These are phyloP conservation scores for Fusarium euwallaceae DNA, from an alignment of 2,329 filamentous ascomycete genomes.

Conservation along the genomic window DNA sequence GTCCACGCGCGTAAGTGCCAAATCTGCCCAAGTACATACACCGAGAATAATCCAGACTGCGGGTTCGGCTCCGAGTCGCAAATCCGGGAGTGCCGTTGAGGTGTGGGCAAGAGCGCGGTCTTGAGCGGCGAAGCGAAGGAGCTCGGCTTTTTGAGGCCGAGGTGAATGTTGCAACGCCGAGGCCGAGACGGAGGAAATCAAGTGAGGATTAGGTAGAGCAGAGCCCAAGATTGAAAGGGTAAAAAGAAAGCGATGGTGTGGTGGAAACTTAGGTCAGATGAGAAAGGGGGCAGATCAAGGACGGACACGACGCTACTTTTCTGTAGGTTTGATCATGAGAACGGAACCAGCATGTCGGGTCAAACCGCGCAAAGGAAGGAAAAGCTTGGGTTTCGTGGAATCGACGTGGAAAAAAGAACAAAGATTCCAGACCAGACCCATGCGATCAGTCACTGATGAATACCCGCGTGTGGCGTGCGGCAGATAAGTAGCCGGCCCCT, in stretches of 20 bases:
- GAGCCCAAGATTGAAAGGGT: not conserved
- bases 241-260: conserved; percentile 6
- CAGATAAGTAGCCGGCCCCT: conserved; percentile 8
- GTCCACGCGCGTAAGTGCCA: not conserved
- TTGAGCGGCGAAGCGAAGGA: not conserved
- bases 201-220: not conserved
- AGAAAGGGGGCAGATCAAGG: conserved; percentile 1
- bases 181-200: not conserved
- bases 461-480: conserved; percentile 18
- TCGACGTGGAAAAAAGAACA: not conserved
- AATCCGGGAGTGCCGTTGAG: conserved; percentile 9
- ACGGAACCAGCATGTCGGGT: not conserved
- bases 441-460: not conserved
- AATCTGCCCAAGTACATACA: not conserved
- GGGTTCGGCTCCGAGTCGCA: conserved; percentile 17
- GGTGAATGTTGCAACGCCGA: not conserved
- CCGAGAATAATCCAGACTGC: not conserved
- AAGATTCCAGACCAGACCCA: not conserved
- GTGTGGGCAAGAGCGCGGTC: not conserved
- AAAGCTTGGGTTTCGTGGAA: not conserved
- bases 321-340: conserved; percentile 12
- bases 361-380: not conserved
- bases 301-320: not conserved
- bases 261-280: conserved; percentile 7
- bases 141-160: not conserved